Evolutionary conservation across 805 yeast genomes (phyloP).

Genomic region (Grigorovia humatica): DNA sequence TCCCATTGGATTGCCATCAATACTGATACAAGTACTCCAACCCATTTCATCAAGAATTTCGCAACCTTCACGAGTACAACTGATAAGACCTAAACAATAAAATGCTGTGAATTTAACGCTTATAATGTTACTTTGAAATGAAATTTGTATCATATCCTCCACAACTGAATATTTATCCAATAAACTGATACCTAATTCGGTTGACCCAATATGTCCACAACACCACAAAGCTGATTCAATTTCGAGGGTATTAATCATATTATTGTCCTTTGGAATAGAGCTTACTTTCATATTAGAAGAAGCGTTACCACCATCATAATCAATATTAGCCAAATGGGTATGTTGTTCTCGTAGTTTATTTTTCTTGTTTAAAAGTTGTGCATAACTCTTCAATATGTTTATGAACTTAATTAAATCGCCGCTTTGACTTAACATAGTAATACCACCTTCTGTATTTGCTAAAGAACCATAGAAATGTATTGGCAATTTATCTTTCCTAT

Average conservation of each 20-base stretch:
- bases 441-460: constrained; percentile 73
- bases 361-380: constrained; percentile 2
- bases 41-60: constrained; percentile 75
- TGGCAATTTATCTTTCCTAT: constrained; percentile 30
- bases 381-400: constrained; percentile 28
- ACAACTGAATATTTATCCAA: constrained; percentile 44
- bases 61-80: constrained; percentile 66
- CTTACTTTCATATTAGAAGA: not conserved
- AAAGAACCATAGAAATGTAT: constrained; percentile 72
- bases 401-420: constrained; percentile 36
- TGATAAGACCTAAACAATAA: constrained; percentile 62
- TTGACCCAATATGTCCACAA: constrained; percentile 70
- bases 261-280: constrained; percentile 8
- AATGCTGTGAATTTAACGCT: constrained; percentile 69
- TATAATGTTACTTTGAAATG: constrained; percentile 39
- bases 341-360: not conserved
- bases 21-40: constrained; percentile 50
- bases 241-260: constrained; percentile 31
- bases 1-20: constrained; percentile 35
- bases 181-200: constrained; percentile 54
- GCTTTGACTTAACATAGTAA: constrained; percentile 44
- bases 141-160: constrained; percentile 43
- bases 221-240: constrained; percentile 81
- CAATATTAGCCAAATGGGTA: too few species aligned
- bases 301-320: not conserved